phyloP scores from a whole-genome alignment of 495 filamentous ascomycete species.

The Clohesyomyces aquaticus region DNA sequence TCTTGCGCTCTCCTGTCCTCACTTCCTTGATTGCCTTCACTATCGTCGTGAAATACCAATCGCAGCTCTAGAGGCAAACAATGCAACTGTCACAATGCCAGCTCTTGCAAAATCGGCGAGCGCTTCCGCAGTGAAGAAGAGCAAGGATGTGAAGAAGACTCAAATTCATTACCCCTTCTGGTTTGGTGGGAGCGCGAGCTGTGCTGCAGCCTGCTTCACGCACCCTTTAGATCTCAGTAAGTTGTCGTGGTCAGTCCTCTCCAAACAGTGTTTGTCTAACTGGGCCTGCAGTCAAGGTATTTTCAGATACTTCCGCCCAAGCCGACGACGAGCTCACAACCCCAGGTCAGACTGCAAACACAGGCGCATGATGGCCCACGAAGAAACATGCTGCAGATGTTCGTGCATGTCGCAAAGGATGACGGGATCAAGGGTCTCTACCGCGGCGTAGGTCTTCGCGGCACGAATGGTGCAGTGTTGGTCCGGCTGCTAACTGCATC shows the following conservation, averaged over 20 bases:
- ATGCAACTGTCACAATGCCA: constrained; percentile 40
- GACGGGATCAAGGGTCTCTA: constrained; percentile 78
- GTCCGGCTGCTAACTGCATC: constrained; percentile 5
- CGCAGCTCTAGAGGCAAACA: neutral
- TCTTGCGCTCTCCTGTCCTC: constrained; percentile 2
- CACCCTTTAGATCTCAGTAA: constrained; percentile 85
- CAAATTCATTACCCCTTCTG: constrained; percentile 66
- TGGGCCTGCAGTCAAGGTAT: constrained; percentile 39
- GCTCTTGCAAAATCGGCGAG: constrained; percentile 40
- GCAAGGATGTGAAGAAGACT: constrained; percentile 40
- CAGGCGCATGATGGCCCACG: constrained; percentile 44
- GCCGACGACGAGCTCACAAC: constrained; percentile 14
- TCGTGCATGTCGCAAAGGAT: constrained; percentile 71
- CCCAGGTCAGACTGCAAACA: constrained; percentile 85
- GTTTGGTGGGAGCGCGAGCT: constrained; percentile 92
- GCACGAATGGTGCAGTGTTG: constrained; percentile 9
- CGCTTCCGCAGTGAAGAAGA: constrained; percentile 38
- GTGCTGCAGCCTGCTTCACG: constrained; percentile 85
- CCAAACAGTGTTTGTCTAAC: constrained; percentile 9
- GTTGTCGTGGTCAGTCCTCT: constrained; percentile 35
- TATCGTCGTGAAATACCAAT: neutral
- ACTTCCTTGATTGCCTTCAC: neutral
- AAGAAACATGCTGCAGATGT: constrained; percentile 77
- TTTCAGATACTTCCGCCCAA: neutral
- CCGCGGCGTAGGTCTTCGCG: constrained; percentile 61